Conservation (phyloP, 2,329 filamentous ascomycete species). For the Aspergillus felis region DNA sequence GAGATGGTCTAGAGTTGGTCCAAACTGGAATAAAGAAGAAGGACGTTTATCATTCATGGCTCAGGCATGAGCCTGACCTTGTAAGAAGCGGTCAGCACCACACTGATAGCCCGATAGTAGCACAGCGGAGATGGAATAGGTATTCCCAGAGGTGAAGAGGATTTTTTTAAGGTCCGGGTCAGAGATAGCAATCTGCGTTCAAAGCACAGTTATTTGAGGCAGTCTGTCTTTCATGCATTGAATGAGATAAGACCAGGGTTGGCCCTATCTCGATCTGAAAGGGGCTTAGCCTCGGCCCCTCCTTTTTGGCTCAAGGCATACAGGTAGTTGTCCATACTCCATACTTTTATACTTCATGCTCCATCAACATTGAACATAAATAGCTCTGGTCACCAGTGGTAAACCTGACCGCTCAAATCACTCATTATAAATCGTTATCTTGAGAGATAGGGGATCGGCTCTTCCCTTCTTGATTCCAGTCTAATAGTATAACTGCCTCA, state of each 20-base stretch:
- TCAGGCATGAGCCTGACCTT: too few relatives aligned
- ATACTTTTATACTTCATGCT: background rate
- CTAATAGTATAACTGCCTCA: background rate
- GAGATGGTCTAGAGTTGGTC: too few relatives aligned
- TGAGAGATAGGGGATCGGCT: background rate
- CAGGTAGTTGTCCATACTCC: background rate
- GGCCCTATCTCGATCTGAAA: background rate
- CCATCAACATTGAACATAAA: background rate
- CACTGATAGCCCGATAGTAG: too few relatives aligned
- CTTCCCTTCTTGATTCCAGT: background rate
- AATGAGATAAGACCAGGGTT: background rate
- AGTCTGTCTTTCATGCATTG: background rate
- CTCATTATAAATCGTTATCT: background rate
- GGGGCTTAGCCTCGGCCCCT: background rate
- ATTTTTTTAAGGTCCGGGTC: too few relatives aligned
- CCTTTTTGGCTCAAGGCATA: background rate
- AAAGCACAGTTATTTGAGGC: background rate
- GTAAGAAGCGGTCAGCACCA: too few relatives aligned
- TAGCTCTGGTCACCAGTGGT: background rate
- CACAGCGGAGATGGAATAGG: too few relatives aligned
- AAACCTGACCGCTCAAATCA: background rate
- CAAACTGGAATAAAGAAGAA: too few relatives aligned
- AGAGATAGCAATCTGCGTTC: too few relatives aligned
- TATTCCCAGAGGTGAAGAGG: too few relatives aligned
- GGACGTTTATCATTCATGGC: too few relatives aligned